Evolutionary conservation across 108 stramenopile species (phyloP).

Genomic region (Skeletonema potamos): DNA sequence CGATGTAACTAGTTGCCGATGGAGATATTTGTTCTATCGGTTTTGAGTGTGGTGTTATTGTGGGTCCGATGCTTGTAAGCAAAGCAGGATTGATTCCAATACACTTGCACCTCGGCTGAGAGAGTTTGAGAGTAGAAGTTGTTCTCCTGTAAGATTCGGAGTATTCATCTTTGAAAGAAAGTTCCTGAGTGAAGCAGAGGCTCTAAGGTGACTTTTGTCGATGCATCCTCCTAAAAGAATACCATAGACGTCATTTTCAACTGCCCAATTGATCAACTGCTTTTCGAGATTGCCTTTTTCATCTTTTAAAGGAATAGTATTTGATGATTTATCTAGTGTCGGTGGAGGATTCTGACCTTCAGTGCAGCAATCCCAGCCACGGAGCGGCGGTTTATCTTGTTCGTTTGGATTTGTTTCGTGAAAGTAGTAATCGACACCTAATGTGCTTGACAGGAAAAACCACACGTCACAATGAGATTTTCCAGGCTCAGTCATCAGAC

Average conservation of each 20-base stretch:
- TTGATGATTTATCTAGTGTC: neutral
- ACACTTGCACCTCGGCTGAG: neutral
- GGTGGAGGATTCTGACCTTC: neutral
- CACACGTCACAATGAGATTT: neutral
- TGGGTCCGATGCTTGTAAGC: neutral
- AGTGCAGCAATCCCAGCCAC: neutral
- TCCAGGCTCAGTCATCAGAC: constrained; percentile 1
- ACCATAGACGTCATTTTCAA: neutral
- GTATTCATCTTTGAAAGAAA: neutral
- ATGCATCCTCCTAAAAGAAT: neutral
- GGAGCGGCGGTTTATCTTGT: neutral
- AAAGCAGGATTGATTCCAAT: constrained; percentile 1
- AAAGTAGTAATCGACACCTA: neutral
- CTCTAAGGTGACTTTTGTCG: neutral
- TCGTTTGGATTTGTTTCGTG: neutral
- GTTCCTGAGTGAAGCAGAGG: neutral
- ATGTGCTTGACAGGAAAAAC: neutral
- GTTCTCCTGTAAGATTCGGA: neutral
- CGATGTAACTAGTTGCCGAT: neutral
- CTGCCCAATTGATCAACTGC: neutral
- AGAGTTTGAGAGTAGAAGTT: neutral
- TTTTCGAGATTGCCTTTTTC: constrained; percentile 2
- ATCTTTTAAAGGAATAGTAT: neutral
- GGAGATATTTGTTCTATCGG: neutral
- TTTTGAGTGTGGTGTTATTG: neutral